These are phyloP conservation scores for Colletotrichum paranaense DNA, from an alignment of 2,329 filamentous ascomycete species.

Conservation along the genomic window DNA sequence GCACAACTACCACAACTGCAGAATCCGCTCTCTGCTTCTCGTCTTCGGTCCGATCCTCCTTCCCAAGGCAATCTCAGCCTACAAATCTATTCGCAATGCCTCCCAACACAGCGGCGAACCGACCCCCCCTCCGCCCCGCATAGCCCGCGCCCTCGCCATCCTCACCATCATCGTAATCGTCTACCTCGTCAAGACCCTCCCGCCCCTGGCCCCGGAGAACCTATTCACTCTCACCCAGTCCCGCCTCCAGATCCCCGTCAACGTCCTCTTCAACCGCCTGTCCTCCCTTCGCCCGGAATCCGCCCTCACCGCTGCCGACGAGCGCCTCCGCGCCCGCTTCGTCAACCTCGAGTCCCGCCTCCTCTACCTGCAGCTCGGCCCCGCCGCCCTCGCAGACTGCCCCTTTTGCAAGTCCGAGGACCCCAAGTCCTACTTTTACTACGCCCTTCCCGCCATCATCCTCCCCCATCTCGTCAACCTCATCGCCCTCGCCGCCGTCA, in stretches of 20 bases:
- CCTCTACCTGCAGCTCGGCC: slow-evolving; percentile 87
- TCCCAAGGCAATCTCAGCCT: slow-evolving; percentile 73
- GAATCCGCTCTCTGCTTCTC: slow-evolving; percentile 66
- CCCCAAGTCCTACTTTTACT: slow-evolving; percentile 79
- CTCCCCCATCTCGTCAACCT: slow-evolving; percentile 86
- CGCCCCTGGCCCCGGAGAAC: slow-evolving; percentile 79
- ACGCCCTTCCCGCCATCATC: slow-evolving; percentile 79
- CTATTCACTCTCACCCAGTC: slow-evolving; percentile 83
- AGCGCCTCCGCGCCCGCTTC: slow-evolving; percentile 74
- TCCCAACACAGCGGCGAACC: slow-evolving; percentile 56
- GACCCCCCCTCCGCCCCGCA: slow-evolving; percentile 67
- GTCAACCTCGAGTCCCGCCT: slow-evolving; percentile 77
- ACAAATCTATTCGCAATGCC: slow-evolving; percentile 65
- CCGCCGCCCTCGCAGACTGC: slow-evolving; percentile 77
- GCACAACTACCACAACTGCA: slow-evolving; percentile 39
- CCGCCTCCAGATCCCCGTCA: slow-evolving; percentile 85
- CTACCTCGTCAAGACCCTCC: slow-evolving; percentile 70
- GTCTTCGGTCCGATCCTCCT: slow-evolving; percentile 79
- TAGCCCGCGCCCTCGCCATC: slow-evolving; percentile 68
- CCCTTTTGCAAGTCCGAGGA: slow-evolving; percentile 84
- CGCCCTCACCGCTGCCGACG: slow-evolving; percentile 68
- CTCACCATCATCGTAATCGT: slow-evolving; percentile 62
- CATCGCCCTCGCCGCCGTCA: slow-evolving; percentile 76
- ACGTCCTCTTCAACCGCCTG: slow-evolving; percentile 86
- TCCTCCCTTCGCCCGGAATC: slow-evolving; percentile 61